Evolutionary conservation across 306 rosid species (phyloP).

Genomic region (Cucurbita argyrosperma): DNA sequence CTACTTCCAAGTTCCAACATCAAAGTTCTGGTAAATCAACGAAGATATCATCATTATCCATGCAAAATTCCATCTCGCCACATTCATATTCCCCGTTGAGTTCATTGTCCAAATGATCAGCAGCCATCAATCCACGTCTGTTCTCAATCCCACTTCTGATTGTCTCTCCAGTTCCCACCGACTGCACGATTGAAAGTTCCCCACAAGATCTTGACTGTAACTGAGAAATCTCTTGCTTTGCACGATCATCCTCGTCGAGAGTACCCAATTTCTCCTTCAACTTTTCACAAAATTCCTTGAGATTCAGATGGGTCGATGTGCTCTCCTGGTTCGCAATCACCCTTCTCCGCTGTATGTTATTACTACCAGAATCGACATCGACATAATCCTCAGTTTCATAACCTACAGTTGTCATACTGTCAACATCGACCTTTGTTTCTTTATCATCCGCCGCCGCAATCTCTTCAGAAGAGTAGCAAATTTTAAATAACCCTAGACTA

Average conservation of each 20-base stretch:
- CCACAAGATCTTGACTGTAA: not conserved
- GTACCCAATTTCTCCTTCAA: not conserved
- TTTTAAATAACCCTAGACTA: constrained; percentile 17
- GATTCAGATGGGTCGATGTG: not conserved
- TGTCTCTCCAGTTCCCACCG: constrained; percentile 16
- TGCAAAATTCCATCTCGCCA: constrained; percentile 24
- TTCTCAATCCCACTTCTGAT: constrained; percentile 13
- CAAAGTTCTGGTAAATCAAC: constrained; percentile 15
- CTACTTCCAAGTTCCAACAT: not conserved
- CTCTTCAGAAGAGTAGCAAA: constrained; percentile 8
- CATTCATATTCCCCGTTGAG: not conserved
- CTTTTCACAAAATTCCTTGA: not conserved
- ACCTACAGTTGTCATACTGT: not conserved
- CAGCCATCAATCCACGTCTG: constrained; percentile 1
- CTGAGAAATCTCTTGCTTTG: not conserved
- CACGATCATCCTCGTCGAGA: not conserved
- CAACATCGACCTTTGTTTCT: not conserved
- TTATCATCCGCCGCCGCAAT: not conserved
- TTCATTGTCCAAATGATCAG: not conserved
- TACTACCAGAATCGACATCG: not conserved
- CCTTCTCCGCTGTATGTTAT: not conserved
- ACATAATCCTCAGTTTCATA: constrained; percentile 1
- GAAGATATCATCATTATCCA: constrained; percentile 30
- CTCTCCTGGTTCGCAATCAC: not conserved
- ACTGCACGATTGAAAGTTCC: constrained; percentile 15